Evolutionary conservation across 1,284 basidiomycete species (phyloP).

Genomic region (Schizophyllum commune): DNA sequence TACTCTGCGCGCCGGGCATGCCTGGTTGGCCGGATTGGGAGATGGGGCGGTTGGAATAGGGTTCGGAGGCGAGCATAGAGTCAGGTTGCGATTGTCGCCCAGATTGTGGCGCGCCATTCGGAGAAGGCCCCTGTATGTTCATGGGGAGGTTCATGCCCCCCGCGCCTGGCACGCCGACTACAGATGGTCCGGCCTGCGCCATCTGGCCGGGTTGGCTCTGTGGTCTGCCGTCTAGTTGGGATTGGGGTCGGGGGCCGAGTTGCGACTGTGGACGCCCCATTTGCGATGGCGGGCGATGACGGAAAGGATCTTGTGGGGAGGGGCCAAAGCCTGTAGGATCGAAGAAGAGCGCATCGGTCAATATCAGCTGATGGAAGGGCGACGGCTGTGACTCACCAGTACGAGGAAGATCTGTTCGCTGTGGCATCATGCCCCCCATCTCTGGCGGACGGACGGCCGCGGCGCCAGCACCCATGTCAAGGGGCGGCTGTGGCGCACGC

Average conservation of each 20-base stretch:
- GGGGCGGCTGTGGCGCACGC: background rate
- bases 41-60: background rate
- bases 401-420: background rate
- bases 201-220: background rate
- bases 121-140: background rate
- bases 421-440: background rate
- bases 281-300: background rate
- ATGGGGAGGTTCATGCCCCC: background rate
- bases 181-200: background rate
- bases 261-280: background rate
- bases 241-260: background rate
- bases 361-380: background rate
- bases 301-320: background rate
- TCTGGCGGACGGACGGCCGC: background rate
- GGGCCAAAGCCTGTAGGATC: background rate
- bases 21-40: background rate
- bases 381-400: background rate
- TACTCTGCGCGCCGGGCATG: background rate
- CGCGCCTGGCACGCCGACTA: background rate
- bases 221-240: background rate
- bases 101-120: background rate
- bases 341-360: background rate
- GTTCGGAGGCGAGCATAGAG: background rate
- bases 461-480: background rate
- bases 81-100: background rate